Percentiles rank a stretch among this genome's conserved stretches.
phyloP scores from a whole-genome alignment of 305 asterid genomes.

The Euphrasia arctica region DNA sequence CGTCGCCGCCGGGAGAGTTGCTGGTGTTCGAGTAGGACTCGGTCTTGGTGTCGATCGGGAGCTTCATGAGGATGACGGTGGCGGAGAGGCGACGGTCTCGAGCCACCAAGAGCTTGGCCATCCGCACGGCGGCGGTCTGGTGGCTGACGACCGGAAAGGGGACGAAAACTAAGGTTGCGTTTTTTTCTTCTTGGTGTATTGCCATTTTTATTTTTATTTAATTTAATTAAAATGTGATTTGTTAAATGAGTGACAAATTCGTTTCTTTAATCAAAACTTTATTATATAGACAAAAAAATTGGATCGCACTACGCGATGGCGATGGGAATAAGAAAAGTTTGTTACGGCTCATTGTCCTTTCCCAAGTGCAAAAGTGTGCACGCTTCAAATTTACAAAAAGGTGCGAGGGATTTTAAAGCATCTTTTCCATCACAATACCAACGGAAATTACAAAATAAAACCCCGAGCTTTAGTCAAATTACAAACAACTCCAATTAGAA shows the following conservation, averaged over 20 bases:
- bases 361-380: too few species aligned
- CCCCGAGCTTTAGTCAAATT: not conserved
- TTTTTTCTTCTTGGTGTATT: not conserved
- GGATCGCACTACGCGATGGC: too few species aligned
- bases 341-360: too few species aligned
- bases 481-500: not conserved
- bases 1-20: too few species aligned
- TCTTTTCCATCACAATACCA: not conserved
- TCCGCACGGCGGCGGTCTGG: constrained; percentile 48
- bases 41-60: constrained; percentile 14
- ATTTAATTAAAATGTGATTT: too few species aligned
- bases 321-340: too few species aligned
- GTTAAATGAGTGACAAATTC: too few species aligned
- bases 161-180: constrained; percentile 35
- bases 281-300: too few species aligned
- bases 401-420: not conserved
- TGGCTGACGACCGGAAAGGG: constrained; percentile 58
- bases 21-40: not conserved
- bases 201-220: too few species aligned
- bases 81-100: constrained; percentile 36
- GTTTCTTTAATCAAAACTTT: too few species aligned
- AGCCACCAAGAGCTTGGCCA: constrained; percentile 43
- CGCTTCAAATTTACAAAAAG: too few species aligned
- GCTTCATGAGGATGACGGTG: constrained; percentile 40
- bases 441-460: not conserved